Evolutionary conservation across 2,329 filamentous ascomycete species (phyloP).

Genomic region (Hawksworthiomyces lignivorus): DNA sequence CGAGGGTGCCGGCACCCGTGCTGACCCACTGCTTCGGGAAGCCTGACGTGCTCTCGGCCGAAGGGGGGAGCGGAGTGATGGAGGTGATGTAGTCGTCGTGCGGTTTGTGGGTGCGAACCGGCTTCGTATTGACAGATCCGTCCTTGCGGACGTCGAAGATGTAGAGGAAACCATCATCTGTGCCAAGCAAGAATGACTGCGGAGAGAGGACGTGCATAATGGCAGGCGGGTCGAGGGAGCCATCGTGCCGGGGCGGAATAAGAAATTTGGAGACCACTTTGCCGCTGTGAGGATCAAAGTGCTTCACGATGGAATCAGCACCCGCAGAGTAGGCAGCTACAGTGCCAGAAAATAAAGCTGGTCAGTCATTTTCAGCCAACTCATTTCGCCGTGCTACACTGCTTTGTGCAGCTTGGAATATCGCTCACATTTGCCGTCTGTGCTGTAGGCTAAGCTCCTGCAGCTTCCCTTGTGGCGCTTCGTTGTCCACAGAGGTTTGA

Average conservation of each 20-base stretch:
- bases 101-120: conserved; percentile 73
- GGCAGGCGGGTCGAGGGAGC: conserved; percentile 49
- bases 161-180: conserved; percentile 83
- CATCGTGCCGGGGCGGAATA: conserved; percentile 52
- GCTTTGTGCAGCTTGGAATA: too few species aligned
- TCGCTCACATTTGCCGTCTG: conserved; percentile 67
- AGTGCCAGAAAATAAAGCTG: too few species aligned
- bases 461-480: conserved; percentile 91
- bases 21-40: conserved; percentile 93
- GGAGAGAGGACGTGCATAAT: conserved; percentile 78
- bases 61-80: conserved; percentile 73
- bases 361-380: too few species aligned
- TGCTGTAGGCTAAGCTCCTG: conserved; percentile 67
- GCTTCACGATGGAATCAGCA: conserved; percentile 47
- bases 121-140: conserved; percentile 41
- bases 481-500: conserved; percentile 81
- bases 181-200: conserved; percentile 79
- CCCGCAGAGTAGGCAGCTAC: conserved; percentile 53
- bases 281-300: conserved; percentile 47
- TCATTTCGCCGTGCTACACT: too few species aligned
- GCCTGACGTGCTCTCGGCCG: conserved; percentile 73
- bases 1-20: conserved; percentile 84
- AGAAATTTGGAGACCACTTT: conserved; percentile 74
- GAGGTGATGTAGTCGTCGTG: conserved; percentile 92
- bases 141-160: conserved; percentile 70